Evolutionary conservation across 805 yeast genomes (phyloP).

Genomic region (Barnettozyma sp.): DNA sequence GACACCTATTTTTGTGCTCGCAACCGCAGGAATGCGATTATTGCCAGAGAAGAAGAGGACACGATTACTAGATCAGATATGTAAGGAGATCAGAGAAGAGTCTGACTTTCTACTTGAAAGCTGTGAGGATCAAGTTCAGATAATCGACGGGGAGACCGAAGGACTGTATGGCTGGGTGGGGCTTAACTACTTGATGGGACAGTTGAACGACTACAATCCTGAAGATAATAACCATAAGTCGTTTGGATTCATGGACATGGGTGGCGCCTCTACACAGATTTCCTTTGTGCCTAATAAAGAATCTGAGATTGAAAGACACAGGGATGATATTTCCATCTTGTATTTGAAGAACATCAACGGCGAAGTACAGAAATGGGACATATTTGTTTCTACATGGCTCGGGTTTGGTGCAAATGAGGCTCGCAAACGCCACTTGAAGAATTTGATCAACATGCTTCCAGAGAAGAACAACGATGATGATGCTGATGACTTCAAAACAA

Average conservation of each 20-base stretch:
- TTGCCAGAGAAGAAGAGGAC: slow-evolving; percentile 48
- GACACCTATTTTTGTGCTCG: slow-evolving; percentile 86
- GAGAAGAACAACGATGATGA: slow-evolving; percentile 41
- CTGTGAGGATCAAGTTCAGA: slow-evolving; percentile 69
- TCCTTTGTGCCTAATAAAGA: slow-evolving; percentile 77
- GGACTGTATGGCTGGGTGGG: slow-evolving; percentile 96
- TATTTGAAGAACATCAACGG: slow-evolving; percentile 67
- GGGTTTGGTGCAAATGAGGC: slow-evolving; percentile 98
- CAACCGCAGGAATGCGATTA: slow-evolving; percentile 96
- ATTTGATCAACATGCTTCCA: slow-evolving; percentile 44
- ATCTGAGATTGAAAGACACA: slow-evolving; percentile 55
- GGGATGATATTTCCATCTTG: slow-evolving; percentile 66
- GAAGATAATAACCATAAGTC: slow-evolving; percentile 43
- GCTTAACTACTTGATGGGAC: slow-evolving; percentile 73
- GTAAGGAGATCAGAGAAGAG: slow-evolving; percentile 46
- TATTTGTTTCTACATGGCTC: slow-evolving; percentile 93
- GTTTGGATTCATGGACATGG: slow-evolving; percentile 97
- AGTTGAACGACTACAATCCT: slow-evolving; percentile 43
- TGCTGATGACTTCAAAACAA: slow-evolving; percentile 36
- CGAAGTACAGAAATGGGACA: slow-evolving; percentile 63
- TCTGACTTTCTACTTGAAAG: slow-evolving; percentile 46
- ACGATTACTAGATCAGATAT: slow-evolving; percentile 51
- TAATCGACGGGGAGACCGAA: slow-evolving; percentile 91
- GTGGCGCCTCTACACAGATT: slow-evolving; percentile 95
- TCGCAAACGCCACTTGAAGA: slow-evolving; percentile 58